Evolutionary conservation across 345 rosid genomes (phyloP).

Genomic region (Populus tremula): DNA sequence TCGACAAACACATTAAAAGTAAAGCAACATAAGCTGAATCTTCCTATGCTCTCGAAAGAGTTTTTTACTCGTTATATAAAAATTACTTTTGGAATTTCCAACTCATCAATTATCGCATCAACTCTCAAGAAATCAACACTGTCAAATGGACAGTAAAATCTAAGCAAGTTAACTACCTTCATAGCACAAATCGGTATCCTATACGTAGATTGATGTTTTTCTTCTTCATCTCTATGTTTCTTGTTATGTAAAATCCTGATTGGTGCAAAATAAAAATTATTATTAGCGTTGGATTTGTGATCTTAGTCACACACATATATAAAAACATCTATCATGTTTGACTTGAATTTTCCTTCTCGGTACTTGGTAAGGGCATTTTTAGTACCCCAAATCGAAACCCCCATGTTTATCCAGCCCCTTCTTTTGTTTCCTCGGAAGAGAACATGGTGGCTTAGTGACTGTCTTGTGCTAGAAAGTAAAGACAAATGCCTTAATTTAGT

Average conservation of each 20-base stretch:
- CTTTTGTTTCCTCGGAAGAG: background rate
- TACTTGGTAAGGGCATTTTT: background rate
- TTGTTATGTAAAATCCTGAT: background rate
- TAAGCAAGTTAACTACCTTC: too few relatives aligned
- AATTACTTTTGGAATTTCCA: too few relatives aligned
- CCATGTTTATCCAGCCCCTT: conserved; percentile 2
- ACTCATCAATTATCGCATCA: too few relatives aligned
- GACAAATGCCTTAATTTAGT: background rate
- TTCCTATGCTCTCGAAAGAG: too few relatives aligned
- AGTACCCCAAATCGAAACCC: background rate
- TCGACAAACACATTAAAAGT: too few relatives aligned
- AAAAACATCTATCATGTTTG: conserved; percentile 17
- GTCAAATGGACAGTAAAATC: too few relatives aligned
- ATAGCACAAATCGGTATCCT: too few relatives aligned
- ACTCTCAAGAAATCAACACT: too few relatives aligned
- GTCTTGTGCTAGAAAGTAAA: background rate
- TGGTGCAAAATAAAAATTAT: background rate
- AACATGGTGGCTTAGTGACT: background rate
- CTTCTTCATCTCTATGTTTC: background rate
- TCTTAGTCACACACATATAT: background rate
- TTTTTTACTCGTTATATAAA: too few relatives aligned
- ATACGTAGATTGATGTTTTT: too few relatives aligned
- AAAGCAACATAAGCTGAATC: too few relatives aligned
- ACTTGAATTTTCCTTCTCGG: conserved; percentile 2
- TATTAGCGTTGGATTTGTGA: background rate